Evolutionary conservation across 2,329 filamentous ascomycete species (phyloP), one percentile per base, ranked within the genome.

Genomic region (Ceratocystis papillata): DNA sequence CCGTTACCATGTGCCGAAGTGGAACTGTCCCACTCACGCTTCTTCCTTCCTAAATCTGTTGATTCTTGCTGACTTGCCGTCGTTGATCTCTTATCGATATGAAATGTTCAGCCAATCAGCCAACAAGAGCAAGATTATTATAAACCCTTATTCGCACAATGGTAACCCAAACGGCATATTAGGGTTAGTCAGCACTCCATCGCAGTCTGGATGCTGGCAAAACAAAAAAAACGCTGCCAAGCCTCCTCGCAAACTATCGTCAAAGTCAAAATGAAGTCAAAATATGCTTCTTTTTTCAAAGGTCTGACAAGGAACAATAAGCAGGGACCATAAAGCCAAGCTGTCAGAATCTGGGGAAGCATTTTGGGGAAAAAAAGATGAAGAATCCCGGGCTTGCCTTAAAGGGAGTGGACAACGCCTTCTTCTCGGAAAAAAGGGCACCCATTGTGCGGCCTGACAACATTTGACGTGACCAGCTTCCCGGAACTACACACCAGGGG

Each of bases 261-360:
- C 12, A 59, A 37, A 37, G 55, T 20, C 28, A 37, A 30, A 12
- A 37, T 59, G 55, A 59, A 37, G 55, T 59, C 55, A 37, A 59
- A 59, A 37, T 59, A 59, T 59, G 55, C 55, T 22, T 55, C 50
- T 25, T 25, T n/a, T 17, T 59, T 25, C 33, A 28, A 59, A 33
- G 17, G 55, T 37, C 55, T 33, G 17, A 59, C 55, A 59, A 37
- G 55, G 30, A 33, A 37, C 5, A 59, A 59, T 59, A 33, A 59
- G 55, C 55, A 59, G n/a, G 15, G 3, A 30, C 28, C 55, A 33
- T 15, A 37, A 37, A 53, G 48, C 20, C 55, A 59, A 33, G 55
- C 28, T 41, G 55, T 37, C 55, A 59, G 55, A 59, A 15, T 57
- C 53, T 57, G 28, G 25, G 15, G 28, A 57, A 57, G 53, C 53